Percentiles rank a stretch among this genome's conserved stretches.
These are phyloP conservation scores for Calonectria honghensis DNA, from an alignment of 2,329 filamentous ascomycete species.

Conservation along the genomic window DNA sequence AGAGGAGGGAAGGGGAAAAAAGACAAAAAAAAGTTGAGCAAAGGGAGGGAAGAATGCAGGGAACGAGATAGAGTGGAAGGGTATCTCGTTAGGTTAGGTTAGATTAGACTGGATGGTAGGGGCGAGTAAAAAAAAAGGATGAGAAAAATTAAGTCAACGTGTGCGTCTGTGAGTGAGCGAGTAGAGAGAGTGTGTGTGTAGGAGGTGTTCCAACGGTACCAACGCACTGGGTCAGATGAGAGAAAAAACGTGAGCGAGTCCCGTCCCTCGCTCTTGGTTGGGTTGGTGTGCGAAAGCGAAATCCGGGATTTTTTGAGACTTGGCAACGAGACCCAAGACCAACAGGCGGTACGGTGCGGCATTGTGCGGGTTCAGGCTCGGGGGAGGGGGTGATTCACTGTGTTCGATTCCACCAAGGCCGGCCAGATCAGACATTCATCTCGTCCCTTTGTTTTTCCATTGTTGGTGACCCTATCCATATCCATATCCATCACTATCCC, in stretches of 20 bases:
- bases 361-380: slow-evolving; percentile 11
- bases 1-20: slow-evolving; percentile 23
- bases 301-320: slow-evolving; percentile 27
- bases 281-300: slow-evolving; percentile 19
- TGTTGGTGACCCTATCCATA: not conserved
- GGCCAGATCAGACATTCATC: not conserved
- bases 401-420: not conserved
- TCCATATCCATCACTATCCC: not conserved
- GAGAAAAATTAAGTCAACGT: slow-evolving; percentile 27
- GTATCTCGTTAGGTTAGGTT: slow-evolving; percentile 28
- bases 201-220: slow-evolving; percentile 29
- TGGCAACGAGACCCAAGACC: slow-evolving; percentile 18
- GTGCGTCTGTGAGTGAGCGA: slow-evolving; percentile 36
- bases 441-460: not conserved
- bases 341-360: slow-evolving; percentile 21
- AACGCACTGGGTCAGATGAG: slow-evolving; percentile 37
- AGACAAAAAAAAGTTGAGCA: slow-evolving; percentile 36
- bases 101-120: slow-evolving; percentile 36
- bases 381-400: slow-evolving; percentile 7
- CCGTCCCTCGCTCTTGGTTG: slow-evolving; percentile 10
- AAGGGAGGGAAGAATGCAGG: slow-evolving; percentile 32
- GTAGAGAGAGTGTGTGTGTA: slow-evolving; percentile 18
- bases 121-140: slow-evolving; percentile 33
- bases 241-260: slow-evolving; percentile 12
- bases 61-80: slow-evolving; percentile 27